Conservation (phyloP, 345 rosid genomes). For the Ailanthus altissimus region DNA sequence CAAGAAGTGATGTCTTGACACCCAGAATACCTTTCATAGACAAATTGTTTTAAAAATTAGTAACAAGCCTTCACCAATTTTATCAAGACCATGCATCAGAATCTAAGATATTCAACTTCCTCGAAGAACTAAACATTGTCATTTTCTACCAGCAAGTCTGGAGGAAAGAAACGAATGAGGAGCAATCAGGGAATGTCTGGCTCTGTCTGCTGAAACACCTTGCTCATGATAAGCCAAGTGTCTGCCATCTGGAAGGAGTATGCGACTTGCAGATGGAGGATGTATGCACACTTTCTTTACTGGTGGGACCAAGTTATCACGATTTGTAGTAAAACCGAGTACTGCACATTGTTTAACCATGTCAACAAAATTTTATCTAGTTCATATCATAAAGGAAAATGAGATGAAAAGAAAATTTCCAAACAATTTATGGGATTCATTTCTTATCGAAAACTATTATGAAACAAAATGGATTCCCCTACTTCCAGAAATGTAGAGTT, state of each 20-base stretch:
- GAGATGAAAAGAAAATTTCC: neutral
- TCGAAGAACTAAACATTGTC: conserved; percentile 10
- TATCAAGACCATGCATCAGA: neutral
- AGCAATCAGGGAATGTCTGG: conserved; percentile 67
- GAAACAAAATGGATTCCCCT: neutral
- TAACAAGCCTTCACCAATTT: conserved; percentile 12
- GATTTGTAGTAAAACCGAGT: conserved; percentile 46
- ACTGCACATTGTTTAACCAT: conserved; percentile 47
- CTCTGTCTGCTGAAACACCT: conserved; percentile 73
- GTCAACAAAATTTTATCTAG: conserved; percentile 1
- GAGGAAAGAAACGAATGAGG: conserved; percentile 89
- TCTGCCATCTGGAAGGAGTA: conserved; percentile 85
- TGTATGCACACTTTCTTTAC: conserved; percentile 62
- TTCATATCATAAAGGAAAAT: neutral
- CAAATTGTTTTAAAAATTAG: conserved; percentile 15
- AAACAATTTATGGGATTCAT: neutral
- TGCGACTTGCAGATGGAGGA: conserved; percentile 63
- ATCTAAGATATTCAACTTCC: neutral
- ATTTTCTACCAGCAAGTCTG: conserved; percentile 67
- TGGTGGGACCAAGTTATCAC: conserved; percentile 35
- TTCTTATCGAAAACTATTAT: neutral
- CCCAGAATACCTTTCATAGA: conserved; percentile 70
- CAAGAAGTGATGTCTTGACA: conserved; percentile 61
- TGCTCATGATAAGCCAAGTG: conserved; percentile 65
- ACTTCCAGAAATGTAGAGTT: neutral